Evolutionary conservation across 306 rosid species (phyloP), one percentile per base, ranked within the genome.

Genomic region (Castanea sativa): DNA sequence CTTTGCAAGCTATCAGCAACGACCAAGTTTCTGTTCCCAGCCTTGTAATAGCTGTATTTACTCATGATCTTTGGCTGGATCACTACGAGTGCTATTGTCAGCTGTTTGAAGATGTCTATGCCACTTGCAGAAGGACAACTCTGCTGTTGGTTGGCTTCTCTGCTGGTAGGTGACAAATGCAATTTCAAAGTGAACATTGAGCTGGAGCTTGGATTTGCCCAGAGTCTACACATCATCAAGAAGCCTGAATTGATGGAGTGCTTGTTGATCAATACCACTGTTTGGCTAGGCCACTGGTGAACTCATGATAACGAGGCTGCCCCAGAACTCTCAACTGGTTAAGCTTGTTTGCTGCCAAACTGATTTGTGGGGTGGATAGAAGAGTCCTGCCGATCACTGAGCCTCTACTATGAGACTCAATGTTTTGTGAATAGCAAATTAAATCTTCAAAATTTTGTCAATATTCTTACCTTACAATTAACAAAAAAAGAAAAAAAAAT

Each of bases 201-300:
- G 60, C 73, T 20, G 73, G 67, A 51, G 73, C 23, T 74, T 49
- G 73, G 64, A 18, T 13, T 69, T 77, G 69, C 56, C 58, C 68
- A 30, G 71, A 58, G 68, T 79, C 75, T 79, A n/a, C 51, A 9
- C 45, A 11, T 29, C 29, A 61, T 76, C 57, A n/a, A 79, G 70
- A 72, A 74, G 73, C 76, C 51, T 65, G 63, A 67, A 13, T 75
- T 51, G 83, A 57, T 81, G 81, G 76, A 76, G 55, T 74, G 59
- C 71, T 25, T 64, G 74, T 77, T 77, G 69, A 75, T 74, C 53
- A 60, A 71, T 2, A 19, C 0, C 35, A 15, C 5, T 33, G 25
- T 7, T 33, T 30, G 70, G 16, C 2, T 16, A 18, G 52, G 72
- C 72, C 52, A 9, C n/a, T 35, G 61, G 27, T 53, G 68, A 35